phyloP scores from a whole-genome alignment of 1,284 basidiomycete species.

The Vanrija humicola region DNA sequence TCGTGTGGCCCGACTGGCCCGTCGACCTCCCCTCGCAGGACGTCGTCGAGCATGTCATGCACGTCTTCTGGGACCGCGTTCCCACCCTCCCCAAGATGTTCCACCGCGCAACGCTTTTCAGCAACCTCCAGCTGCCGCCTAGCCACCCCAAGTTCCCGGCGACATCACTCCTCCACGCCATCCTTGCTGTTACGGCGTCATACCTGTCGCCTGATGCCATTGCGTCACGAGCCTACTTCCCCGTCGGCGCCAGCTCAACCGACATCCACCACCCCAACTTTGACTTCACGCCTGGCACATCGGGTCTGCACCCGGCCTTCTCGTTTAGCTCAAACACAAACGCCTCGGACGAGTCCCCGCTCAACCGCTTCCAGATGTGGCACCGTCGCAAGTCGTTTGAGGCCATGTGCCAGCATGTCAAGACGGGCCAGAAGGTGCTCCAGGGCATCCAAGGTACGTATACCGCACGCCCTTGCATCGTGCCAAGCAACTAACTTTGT shows the following conservation, averaged over 20 bases:
- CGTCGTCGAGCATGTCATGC: slow-evolving; percentile 34
- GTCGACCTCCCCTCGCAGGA: slow-evolving; percentile 31
- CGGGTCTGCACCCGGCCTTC: background rate
- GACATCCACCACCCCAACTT: slow-evolving; percentile 30
- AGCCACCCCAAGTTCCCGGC: slow-evolving; percentile 30
- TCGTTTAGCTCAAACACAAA: background rate
- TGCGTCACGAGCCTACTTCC: slow-evolving; percentile 33
- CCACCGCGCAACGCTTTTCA: slow-evolving; percentile 26
- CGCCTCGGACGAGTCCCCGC: slow-evolving; percentile 6
- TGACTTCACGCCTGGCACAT: slow-evolving; percentile 15
- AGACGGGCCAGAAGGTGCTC: slow-evolving; percentile 27
- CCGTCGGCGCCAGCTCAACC: slow-evolving; percentile 24
- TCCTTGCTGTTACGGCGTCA: slow-evolving; percentile 34
- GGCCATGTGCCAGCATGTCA: slow-evolving; percentile 19
- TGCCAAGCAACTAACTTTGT: background rate
- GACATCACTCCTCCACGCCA: slow-evolving; percentile 31
- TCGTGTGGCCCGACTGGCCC: slow-evolving; percentile 27
- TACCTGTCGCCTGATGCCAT: slow-evolving; percentile 29
- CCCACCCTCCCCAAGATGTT: slow-evolving; percentile 37
- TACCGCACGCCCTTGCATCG: background rate
- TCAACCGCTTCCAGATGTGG: slow-evolving; percentile 42
- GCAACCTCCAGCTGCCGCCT: slow-evolving; percentile 31
- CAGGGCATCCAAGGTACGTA: slow-evolving; percentile 28
- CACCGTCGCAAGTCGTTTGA: slow-evolving; percentile 39
- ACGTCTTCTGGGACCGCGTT: slow-evolving; percentile 41